A percentile compares a stretch with the other conserved stretches of the same genome.
Evolutionary conservation across 1,284 basidiomycete species (phyloP).

Genomic region (Puccinia triticina): DNA sequence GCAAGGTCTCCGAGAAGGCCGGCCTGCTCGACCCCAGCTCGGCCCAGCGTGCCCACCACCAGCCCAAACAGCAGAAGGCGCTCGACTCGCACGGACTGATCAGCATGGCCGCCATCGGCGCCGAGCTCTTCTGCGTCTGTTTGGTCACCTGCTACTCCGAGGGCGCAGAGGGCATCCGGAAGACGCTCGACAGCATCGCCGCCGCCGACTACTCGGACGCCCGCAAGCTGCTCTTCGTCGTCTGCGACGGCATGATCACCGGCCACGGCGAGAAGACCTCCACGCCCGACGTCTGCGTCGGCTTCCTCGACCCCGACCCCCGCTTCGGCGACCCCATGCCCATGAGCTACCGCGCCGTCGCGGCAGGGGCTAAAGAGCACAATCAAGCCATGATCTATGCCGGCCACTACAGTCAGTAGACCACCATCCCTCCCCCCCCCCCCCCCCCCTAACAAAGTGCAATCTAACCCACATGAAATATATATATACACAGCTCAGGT

Average conservation of each 20-base stretch:
- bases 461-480: slow-evolving; percentile 23
- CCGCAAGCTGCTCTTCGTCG: slow-evolving; percentile 87
- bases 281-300: slow-evolving; percentile 95
- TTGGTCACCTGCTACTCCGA: slow-evolving; percentile 98
- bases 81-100: slow-evolving; percentile 64
- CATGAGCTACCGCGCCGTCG: slow-evolving; percentile 91
- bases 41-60: not conserved
- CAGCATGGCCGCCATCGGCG: slow-evolving; percentile 82
- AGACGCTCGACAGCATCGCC: slow-evolving; percentile 90
- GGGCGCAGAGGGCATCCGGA: slow-evolving; percentile 85
- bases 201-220: slow-evolving; percentile 85
- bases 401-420: slow-evolving; percentile 93
- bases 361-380: slow-evolving; percentile 80
- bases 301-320: slow-evolving; percentile 86
- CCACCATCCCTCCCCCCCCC: too few relatives aligned
- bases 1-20: slow-evolving; percentile 43
- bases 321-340: slow-evolving; percentile 94
- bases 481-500: slow-evolving; percentile 58
- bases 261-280: slow-evolving; percentile 91
- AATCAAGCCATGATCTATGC: slow-evolving; percentile 99
- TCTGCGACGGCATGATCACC: slow-evolving; percentile 99
- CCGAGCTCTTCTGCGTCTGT: slow-evolving; percentile 91
- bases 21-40: slow-evolving; percentile 53
- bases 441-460: slow-evolving; percentile 30
- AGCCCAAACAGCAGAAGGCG: slow-evolving; percentile 37